Percentiles rank a stretch among this genome's conserved stretches.
These are phyloP conservation scores for Iberis amara DNA, from an alignment of 441 rosid genomes.

Conservation along the genomic window DNA sequence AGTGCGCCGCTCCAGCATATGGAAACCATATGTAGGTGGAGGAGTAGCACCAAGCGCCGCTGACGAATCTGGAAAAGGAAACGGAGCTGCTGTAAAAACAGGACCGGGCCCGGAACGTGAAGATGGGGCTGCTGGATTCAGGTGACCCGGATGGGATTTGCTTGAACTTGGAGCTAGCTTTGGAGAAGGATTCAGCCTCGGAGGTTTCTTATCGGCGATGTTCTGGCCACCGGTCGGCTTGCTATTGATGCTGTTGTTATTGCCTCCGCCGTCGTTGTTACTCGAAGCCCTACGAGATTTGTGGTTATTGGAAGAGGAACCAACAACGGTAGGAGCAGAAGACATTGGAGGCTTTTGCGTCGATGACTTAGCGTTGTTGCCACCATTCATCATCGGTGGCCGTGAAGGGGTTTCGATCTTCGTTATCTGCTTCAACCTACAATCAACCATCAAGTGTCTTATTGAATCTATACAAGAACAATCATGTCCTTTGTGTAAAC, in stretches of 20 bases:
- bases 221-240: constrained; percentile 24
- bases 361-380: constrained; percentile 42
- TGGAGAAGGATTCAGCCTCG: constrained; percentile 39
- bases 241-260: constrained; percentile 23
- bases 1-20: constrained; percentile 90
- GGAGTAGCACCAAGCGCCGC: constrained; percentile 56
- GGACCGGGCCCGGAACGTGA: constrained; percentile 30
- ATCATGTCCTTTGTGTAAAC: too few relatives aligned
- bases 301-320: constrained; percentile 39
- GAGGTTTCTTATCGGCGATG: constrained; percentile 32
- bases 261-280: constrained; percentile 32
- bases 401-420: not conserved
- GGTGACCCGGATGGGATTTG: constrained; percentile 26
- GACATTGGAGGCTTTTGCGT: constrained; percentile 34
- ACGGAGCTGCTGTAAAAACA: constrained; percentile 29
- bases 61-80: constrained; percentile 48
- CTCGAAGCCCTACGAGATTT: constrained; percentile 53
- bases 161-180: constrained; percentile 31
- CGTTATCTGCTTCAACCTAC: not conserved
- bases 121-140: constrained; percentile 22
- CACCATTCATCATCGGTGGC: constrained; percentile 50
- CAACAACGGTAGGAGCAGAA: constrained; percentile 27
- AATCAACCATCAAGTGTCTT: too few relatives aligned
- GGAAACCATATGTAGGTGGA: constrained; percentile 78
- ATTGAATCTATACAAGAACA: too few relatives aligned